Evolutionary conservation across 768 basidiomycete species (phyloP).

Genomic region (Podaxis rugospora): DNA sequence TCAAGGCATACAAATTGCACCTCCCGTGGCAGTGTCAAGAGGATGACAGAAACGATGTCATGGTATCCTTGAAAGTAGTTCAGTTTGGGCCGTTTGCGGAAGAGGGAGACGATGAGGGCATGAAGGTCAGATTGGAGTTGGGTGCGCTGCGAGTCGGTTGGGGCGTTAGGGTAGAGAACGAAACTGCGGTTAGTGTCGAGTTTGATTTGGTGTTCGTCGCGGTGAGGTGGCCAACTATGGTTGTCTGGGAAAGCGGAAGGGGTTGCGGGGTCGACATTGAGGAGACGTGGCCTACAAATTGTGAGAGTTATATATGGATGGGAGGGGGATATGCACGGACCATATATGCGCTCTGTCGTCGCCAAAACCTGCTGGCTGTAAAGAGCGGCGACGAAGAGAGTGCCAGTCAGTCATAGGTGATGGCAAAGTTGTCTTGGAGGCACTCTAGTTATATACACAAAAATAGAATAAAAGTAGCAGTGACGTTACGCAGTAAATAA

Average conservation of each 20-base stretch:
- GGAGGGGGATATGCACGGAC: constrained; percentile 28
- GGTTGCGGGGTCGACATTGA: constrained; percentile 17
- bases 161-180: constrained; percentile 69
- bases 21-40: constrained; percentile 64
- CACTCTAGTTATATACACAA: background rate
- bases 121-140: constrained; percentile 63
- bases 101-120: constrained; percentile 66
- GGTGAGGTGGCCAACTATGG: constrained; percentile 33
- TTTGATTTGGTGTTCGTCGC: constrained; percentile 82
- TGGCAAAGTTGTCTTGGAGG: background rate
- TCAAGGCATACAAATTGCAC: constrained; percentile 57
- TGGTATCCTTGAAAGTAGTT: constrained; percentile 95
- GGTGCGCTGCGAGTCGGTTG: constrained; percentile 31
- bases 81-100: constrained; percentile 67
- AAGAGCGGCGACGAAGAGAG: constrained; percentile 39
- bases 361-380: constrained; percentile 63
- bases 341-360: constrained; percentile 50
- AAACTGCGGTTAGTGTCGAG: constrained; percentile 93
- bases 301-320: background rate
- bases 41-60: constrained; percentile 84
- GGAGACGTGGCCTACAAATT: constrained; percentile 22
- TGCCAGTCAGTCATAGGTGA: constrained; percentile 37
- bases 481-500: background rate
- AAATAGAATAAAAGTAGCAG: background rate
- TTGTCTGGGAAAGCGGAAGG: background rate